Evolutionary conservation across 2,329 filamentous ascomycete genomes (phyloP).

Genomic region (Epicoccum sorghinum): DNA sequence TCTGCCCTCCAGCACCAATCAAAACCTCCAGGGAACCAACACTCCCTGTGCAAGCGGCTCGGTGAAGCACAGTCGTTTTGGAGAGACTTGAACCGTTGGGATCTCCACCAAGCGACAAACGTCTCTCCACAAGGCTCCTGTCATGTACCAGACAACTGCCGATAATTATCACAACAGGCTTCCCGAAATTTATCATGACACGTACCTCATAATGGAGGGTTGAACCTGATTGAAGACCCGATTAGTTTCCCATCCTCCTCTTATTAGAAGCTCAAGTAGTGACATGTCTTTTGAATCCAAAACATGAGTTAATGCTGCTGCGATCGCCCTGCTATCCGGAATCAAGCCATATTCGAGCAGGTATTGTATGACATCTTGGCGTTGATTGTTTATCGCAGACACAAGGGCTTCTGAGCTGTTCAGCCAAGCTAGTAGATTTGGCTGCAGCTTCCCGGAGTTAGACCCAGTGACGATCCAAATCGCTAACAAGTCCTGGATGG

Average conservation of each 20-base stretch:
- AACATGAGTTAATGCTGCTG: background rate
- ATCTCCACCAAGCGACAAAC: background rate
- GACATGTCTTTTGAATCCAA: background rate
- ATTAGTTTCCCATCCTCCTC: background rate
- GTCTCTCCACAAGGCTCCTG: background rate
- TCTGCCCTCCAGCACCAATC: background rate
- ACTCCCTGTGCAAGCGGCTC: background rate
- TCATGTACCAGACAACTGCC: background rate
- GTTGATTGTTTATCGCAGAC: background rate
- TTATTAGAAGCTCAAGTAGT: background rate
- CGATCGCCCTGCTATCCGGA: background rate
- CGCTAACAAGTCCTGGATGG: background rate
- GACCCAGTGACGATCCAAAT: background rate
- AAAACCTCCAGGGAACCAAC: background rate
- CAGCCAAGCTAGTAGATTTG: background rate
- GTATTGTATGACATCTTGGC: background rate
- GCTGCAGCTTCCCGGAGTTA: background rate
- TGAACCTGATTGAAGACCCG: background rate
- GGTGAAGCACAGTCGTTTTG: background rate
- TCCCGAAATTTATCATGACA: background rate
- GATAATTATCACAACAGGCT: background rate
- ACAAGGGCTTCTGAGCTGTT: background rate
- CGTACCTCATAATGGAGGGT: background rate
- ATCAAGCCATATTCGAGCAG: background rate
- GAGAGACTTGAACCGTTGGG: background rate